These are phyloP conservation scores for Aphanomyces stellatus DNA, from an alignment of 352 stramenopile species.

Conservation along the genomic window DNA sequence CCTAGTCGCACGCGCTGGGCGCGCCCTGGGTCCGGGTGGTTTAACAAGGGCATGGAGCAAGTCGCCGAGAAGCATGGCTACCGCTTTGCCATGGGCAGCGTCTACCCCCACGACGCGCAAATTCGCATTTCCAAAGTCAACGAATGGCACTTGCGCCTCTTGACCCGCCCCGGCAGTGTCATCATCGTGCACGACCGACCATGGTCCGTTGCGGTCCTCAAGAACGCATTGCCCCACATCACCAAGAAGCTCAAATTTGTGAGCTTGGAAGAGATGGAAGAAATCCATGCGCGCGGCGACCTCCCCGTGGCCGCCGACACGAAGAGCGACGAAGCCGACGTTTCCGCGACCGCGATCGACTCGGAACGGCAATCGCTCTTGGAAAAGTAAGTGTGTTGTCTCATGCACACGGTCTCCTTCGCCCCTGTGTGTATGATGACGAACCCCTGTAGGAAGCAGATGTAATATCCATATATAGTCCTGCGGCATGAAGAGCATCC, in stretches of 20 bases:
- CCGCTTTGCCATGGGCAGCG: conserved; percentile 73
- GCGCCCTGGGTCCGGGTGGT: conserved; percentile 76
- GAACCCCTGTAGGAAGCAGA: neutral
- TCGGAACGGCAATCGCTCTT: neutral
- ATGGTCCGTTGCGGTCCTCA: conserved; percentile 72
- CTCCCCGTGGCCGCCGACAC: neutral
- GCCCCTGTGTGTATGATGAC: neutral
- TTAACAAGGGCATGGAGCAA: conserved; percentile 69
- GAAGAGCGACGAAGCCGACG: neutral
- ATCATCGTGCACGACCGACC: conserved; percentile 78
- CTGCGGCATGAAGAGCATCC: too few relatives aligned
- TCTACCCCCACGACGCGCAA: conserved; percentile 82
- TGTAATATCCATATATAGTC: too few relatives aligned
- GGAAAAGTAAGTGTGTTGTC: conserved; percentile 14
- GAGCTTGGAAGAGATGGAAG: conserved; percentile 16
- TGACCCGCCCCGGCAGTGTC: conserved; percentile 58
- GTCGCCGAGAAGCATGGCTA: conserved; percentile 68
- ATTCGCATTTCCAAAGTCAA: conserved; percentile 66
- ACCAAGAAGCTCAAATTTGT: conserved; percentile 21
- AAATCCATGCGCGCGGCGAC: neutral
- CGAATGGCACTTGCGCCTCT: conserved; percentile 39
- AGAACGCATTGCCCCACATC: conserved; percentile 35
- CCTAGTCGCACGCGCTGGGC: conserved; percentile 35
- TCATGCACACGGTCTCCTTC: neutral
- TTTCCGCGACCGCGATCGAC: neutral